These are phyloP conservation scores for Ogataea parapolymorpha DNA, from an alignment of 805 yeast genomes.

Conservation along the genomic window DNA sequence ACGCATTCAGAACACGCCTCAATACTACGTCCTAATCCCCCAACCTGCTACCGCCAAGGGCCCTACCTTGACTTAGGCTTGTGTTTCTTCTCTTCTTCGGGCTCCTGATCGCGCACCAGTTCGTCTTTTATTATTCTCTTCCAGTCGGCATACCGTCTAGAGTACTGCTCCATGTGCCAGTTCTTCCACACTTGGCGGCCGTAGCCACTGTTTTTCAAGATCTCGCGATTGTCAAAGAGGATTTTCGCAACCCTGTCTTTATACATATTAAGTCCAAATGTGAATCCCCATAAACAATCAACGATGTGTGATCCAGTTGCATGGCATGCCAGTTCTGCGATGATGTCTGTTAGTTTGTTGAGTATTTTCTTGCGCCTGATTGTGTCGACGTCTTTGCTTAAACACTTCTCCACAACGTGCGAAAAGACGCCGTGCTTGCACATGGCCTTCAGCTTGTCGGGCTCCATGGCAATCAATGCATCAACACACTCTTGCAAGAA, in stretches of 20 bases:
- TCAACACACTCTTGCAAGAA: constrained; percentile 58
- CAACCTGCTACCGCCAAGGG: not conserved
- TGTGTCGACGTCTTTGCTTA: constrained; percentile 45
- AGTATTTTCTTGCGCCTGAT: constrained; percentile 62
- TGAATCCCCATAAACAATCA: constrained; percentile 79
- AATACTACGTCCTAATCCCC: too few species aligned
- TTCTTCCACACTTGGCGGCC: constrained; percentile 94
- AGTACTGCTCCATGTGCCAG: constrained; percentile 83
- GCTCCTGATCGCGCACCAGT: constrained; percentile 1
- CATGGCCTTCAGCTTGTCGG: constrained; percentile 65
- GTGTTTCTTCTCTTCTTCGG: constrained; percentile 1
- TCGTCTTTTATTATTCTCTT: constrained; percentile 47
- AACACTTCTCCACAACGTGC: constrained; percentile 73
- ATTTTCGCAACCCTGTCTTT: constrained; percentile 82
- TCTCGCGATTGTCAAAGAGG: constrained; percentile 53
- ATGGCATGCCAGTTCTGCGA: constrained; percentile 66
- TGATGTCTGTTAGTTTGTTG: constrained; percentile 53
- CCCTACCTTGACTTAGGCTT: not conserved
- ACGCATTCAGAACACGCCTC: too few species aligned
- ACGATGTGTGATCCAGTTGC: constrained; percentile 90
- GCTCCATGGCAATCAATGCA: constrained; percentile 56
- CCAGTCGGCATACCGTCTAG: constrained; percentile 81
- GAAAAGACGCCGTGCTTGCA: constrained; percentile 89
- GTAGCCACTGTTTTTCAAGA: constrained; percentile 79
- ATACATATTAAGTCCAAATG: constrained; percentile 72